Percentiles rank a stretch among this genome's conserved stretches.
These are phyloP conservation scores for Magnaporthales sp. DNA, from an alignment of 2,329 filamentous ascomycete species.

Conservation along the genomic window DNA sequence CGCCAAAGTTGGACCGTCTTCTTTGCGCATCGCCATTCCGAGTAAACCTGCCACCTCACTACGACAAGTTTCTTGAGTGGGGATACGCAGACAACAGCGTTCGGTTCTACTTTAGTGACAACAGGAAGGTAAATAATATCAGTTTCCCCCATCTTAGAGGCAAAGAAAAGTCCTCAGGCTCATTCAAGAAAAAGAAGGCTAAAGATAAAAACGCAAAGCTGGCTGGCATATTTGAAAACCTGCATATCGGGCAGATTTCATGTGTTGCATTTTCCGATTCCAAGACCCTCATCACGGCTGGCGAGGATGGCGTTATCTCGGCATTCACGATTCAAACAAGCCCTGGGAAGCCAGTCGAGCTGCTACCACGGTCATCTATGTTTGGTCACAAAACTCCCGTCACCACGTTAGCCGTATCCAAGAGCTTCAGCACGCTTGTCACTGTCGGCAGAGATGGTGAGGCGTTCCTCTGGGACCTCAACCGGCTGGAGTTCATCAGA, in stretches of 20 bases:
- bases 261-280: slow-evolving; percentile 80
- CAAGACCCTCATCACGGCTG: slow-evolving; percentile 82
- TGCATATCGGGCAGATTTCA: slow-evolving; percentile 85
- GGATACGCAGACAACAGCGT: slow-evolving; percentile 90
- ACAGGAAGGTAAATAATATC: slow-evolving; percentile 49
- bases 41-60: slow-evolving; percentile 75
- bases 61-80: slow-evolving; percentile 93
- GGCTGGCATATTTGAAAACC: slow-evolving; percentile 84
- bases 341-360: slow-evolving; percentile 62
- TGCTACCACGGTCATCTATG: slow-evolving; percentile 69
- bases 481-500: slow-evolving; percentile 77
- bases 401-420: slow-evolving; percentile 72
- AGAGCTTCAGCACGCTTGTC: slow-evolving; percentile 80
- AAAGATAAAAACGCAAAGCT: slow-evolving; percentile 29
- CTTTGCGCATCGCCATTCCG: slow-evolving; percentile 78
- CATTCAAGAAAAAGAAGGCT: slow-evolving; percentile 13
- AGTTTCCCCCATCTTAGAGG: background rate
- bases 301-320: slow-evolving; percentile 84
- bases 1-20: slow-evolving; percentile 70
- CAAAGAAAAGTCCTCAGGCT: background rate
- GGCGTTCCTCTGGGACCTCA: slow-evolving; percentile 86
- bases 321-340: slow-evolving; percentile 65
- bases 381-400: slow-evolving; percentile 81
- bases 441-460: slow-evolving; percentile 76
- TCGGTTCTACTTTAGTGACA: slow-evolving; percentile 81